Base-by-base conservation (phyloP, 2,329 filamentous ascomycete species). In the Stromatinia cepivora region DNA sequence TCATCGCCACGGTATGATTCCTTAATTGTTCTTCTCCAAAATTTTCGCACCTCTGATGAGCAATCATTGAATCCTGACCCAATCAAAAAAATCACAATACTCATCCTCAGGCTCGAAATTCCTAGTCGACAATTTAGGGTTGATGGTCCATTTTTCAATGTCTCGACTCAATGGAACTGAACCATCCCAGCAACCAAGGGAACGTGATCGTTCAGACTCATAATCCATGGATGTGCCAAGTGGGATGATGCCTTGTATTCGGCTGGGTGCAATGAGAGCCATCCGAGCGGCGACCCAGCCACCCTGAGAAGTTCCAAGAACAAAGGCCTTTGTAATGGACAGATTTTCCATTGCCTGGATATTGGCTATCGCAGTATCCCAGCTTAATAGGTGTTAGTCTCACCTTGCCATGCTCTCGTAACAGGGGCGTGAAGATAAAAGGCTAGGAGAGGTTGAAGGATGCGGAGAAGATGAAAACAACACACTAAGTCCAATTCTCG, bases 281-380 rank as follows among this genome's bases (percentile, higher is more conserved):
- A 86, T 85, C 22, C 84, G 80, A 4, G 79, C 76, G 3, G 82
- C 81, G 31, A 86, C 80, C 83, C 83, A 86, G 3, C 84, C 84
- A 31, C 84, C 84, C 75, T 85, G 83, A 67, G 82, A 84, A 11
- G 83, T 85, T 25, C 84, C 84, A 11, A 86, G 75, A 0, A 81
- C 81, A 71, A 84, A 86, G 0, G 82, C 84, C 78, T 82, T 82
- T 25, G 79, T 65, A 36, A 86, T 79, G 2, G 80, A 79, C 4
- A 86, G 79, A 7, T 80, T 80, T 52, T 86, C 82, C 80, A 88
- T 80, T 1, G 86, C 84, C 77, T 88, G 85, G 11, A 87, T 77
- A 15, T 82, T 82, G 83, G 88, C 83, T 70, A 81, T 77, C 57
- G 84, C 84, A 4, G 84, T 78, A 75, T 86, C 85, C 85, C 85